Conservation (phyloP, 163 green algal genomes). For the Scenedesmus sp. region DNA sequence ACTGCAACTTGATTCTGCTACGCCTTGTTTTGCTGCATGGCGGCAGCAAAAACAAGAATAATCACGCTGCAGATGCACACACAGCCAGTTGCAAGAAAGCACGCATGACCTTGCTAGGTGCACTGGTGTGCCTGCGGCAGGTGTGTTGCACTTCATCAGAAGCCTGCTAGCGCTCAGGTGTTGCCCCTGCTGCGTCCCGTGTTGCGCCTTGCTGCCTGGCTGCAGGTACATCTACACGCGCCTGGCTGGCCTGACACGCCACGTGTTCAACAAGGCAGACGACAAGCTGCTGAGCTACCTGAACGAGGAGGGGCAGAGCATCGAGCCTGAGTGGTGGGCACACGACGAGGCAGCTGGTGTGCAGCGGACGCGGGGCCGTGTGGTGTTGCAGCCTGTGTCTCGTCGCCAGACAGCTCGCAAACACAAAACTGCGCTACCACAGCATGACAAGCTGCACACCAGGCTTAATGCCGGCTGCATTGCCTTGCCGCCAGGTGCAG, state of each 20-base stretch:
- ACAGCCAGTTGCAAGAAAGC: background rate
- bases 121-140: background rate
- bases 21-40: background rate
- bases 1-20: background rate
- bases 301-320: conserved; percentile 97
- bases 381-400: no score
- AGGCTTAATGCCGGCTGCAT: no score
- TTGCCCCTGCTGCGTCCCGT: background rate
- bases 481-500: no score
- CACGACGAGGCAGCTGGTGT: no score
- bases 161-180: background rate
- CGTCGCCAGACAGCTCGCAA: no score
- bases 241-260: conserved; percentile 86
- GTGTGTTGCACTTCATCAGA: background rate
- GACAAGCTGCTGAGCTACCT: conserved; percentile 96
- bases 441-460: no score
- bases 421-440: no score
- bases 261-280: conserved; percentile 95
- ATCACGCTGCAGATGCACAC: background rate
- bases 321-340: conserved; percentile 96
- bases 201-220: background rate
- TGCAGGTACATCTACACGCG: conserved; percentile 98
- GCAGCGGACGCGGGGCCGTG: background rate
- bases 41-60: background rate
- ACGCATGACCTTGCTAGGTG: background rate